Evolutionary conservation across 495 filamentous ascomycete species (phyloP).

Genomic region (Talaromyces thailandensis): DNA sequence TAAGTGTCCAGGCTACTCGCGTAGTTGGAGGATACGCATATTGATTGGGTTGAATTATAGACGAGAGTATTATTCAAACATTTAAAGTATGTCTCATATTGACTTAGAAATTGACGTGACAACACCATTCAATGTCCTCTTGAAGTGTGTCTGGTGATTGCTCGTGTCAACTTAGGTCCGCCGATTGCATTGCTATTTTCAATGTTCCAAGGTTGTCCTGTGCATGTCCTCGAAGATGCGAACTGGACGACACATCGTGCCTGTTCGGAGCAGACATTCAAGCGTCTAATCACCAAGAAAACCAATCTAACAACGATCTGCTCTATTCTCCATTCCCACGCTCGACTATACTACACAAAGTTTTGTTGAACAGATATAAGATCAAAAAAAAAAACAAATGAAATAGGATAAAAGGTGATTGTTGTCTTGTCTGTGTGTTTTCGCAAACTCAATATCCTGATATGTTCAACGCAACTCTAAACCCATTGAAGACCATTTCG

Average conservation of each 20-base stretch:
- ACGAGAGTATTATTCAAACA: background rate
- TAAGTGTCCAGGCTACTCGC: background rate
- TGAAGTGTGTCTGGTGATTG: too few relatives aligned
- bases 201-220: too few relatives aligned
- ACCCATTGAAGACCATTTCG: background rate
- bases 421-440: background rate
- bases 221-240: too few relatives aligned
- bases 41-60: background rate
- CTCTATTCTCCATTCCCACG: constrained; percentile 4
- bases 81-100: too few relatives aligned
- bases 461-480: constrained; percentile 1
- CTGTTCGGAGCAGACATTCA: too few relatives aligned
- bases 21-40: background rate
- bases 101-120: too few relatives aligned
- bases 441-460: background rate
- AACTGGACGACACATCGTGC: too few relatives aligned
- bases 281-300: too few relatives aligned
- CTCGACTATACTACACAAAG: constrained; percentile 8
- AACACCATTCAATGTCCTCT: too few relatives aligned
- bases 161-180: too few relatives aligned
- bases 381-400: background rate
- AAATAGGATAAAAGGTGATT: background rate
- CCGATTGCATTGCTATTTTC: too few relatives aligned
- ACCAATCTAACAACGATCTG: background rate
- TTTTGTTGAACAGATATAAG: background rate